phyloP scores from a whole-genome alignment of 495 filamentous ascomycete genomes.

The Xanthoparmelia taractica region DNA sequence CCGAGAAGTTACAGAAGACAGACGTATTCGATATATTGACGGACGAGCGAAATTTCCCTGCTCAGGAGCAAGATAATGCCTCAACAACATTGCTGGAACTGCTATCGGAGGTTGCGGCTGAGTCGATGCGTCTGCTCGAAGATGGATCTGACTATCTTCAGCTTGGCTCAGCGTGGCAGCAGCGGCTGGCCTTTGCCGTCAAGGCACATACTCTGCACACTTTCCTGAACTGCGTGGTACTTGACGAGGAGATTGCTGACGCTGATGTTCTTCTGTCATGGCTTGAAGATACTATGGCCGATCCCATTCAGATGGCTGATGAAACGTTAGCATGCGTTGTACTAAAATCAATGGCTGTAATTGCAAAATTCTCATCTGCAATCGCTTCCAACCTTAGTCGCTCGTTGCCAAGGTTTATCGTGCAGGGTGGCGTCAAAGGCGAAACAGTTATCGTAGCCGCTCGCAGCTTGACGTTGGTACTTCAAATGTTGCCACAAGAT shows the following conservation, averaged over 20 bases:
- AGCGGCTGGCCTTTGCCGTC: constrained; percentile 74
- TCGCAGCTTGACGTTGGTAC: constrained; percentile 67
- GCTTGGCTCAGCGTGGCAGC: constrained; percentile 77
- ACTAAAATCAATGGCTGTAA: constrained; percentile 71
- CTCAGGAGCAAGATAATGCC: constrained; percentile 41
- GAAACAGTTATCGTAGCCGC: constrained; percentile 66
- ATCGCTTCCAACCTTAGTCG: constrained; percentile 70
- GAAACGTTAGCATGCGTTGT: constrained; percentile 63
- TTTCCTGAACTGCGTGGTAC: constrained; percentile 73
- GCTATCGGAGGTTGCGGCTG: constrained; percentile 64
- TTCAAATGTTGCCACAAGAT: constrained; percentile 79
- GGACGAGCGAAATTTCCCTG: constrained; percentile 31
- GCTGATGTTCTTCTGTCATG: constrained; percentile 74
- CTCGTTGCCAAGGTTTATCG: constrained; percentile 74
- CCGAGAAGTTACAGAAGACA: constrained; percentile 48
- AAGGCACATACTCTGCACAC: constrained; percentile 75
- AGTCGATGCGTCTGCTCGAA: constrained; percentile 80
- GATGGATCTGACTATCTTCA: constrained; percentile 82
- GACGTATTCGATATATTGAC: constrained; percentile 74
- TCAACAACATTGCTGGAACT: constrained; percentile 49
- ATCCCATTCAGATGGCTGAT: constrained; percentile 74
- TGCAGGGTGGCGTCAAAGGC: constrained; percentile 58
- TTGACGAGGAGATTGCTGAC: constrained; percentile 73
- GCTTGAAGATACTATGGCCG: constrained; percentile 70
- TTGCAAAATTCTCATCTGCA: constrained; percentile 62